Evolutionary conservation across 2,329 filamentous ascomycete species (phyloP), one percentile per base, ranked within the genome.

Genomic region (Colletotrichum limetticola): DNA sequence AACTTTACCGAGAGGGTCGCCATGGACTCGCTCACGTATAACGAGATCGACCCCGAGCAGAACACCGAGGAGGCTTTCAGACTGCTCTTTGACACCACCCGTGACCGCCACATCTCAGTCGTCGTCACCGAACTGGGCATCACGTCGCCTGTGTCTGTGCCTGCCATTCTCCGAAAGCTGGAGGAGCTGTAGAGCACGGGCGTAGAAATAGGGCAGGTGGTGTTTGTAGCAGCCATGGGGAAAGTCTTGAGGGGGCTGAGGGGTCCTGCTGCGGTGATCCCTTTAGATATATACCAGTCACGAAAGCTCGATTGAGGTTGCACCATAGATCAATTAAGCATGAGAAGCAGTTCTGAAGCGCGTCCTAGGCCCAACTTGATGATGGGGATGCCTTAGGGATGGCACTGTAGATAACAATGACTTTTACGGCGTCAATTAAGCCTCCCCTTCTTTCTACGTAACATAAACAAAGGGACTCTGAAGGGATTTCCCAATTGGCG

Each of bases 91-190:
- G 97, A 99, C 81, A 94, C 96, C 60, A 99, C 97, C 1, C 93
- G 93, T 16, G 94, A 94, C 4, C 93, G 94, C 78, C 95, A 95
- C 79, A 92, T 98, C 76, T 92, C 94, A 52, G 93, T 95, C 82
- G 92, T 99, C 53, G 91, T 98, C 62, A 98, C 95, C 3, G 97
- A 99, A 84, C 92, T 96, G 80, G 97, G 96, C 55, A 94, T 91
- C 78, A 89, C 97, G 75, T 94, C 95, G 63, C 94, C 95, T 0
- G 95, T 93, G 78, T 95, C 95, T 8, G 95, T 98, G 55, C 93
- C 95, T 12, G 85, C 88, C 37, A 85, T 90, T 75, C 79, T 91
- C 76, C 83, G 88, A 74, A 91, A 88, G 78, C 81, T 90, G 76
- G 89, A 91, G 78, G 89, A 90, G 77, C 83, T 88, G 76, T 87